A percentile compares a stretch with the other conserved stretches of the same genome.
Conservation (phyloP, 768 basidiomycete species). For the Boletellus sp. region DNA sequence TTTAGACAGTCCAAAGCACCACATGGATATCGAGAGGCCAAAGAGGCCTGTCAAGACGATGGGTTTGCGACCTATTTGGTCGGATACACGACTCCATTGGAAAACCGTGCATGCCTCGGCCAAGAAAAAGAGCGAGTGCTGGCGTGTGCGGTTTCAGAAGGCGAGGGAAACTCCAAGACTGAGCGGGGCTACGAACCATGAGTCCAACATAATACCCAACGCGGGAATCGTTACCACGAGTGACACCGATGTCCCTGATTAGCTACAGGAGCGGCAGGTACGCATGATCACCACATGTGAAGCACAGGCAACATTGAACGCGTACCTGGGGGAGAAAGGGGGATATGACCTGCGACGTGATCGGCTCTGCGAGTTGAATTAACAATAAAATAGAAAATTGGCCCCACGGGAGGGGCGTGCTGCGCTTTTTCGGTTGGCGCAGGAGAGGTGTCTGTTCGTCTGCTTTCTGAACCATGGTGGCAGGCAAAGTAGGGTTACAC, state of each 20-base stretch:
- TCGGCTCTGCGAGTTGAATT: slow-evolving; percentile 69
- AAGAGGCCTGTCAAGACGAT: slow-evolving; percentile 44
- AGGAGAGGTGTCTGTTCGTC: slow-evolving; percentile 67
- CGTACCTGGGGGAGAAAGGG: slow-evolving; percentile 66
- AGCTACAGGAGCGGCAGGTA: slow-evolving; percentile 10
- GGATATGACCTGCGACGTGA: slow-evolving; percentile 69
- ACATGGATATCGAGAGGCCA: slow-evolving; percentile 45
- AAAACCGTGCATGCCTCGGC: slow-evolving; percentile 46
- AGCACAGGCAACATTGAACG: neutral
- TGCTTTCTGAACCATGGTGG: slow-evolving; percentile 10
- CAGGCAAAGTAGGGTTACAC: neutral
- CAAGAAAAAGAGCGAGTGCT: slow-evolving; percentile 50
- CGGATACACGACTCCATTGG: slow-evolving; percentile 50
- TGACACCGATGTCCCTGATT: slow-evolving; percentile 33
- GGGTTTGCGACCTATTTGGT: slow-evolving; percentile 47
- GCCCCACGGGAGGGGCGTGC: slow-evolving; percentile 61
- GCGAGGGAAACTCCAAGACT: neutral
- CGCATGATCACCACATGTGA: neutral
- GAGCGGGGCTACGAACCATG: slow-evolving; percentile 34
- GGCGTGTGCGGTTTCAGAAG: neutral
- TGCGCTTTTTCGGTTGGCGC: slow-evolving; percentile 27
- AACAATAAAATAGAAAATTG: slow-evolving; percentile 68
- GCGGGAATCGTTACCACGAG: slow-evolving; percentile 42
- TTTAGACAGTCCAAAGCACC: slow-evolving; percentile 45
- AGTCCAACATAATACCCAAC: slow-evolving; percentile 49